Evolutionary conservation across 768 basidiomycete species (phyloP), one percentile per base, ranked within the genome.

Genomic region (Mycena filopes): DNA sequence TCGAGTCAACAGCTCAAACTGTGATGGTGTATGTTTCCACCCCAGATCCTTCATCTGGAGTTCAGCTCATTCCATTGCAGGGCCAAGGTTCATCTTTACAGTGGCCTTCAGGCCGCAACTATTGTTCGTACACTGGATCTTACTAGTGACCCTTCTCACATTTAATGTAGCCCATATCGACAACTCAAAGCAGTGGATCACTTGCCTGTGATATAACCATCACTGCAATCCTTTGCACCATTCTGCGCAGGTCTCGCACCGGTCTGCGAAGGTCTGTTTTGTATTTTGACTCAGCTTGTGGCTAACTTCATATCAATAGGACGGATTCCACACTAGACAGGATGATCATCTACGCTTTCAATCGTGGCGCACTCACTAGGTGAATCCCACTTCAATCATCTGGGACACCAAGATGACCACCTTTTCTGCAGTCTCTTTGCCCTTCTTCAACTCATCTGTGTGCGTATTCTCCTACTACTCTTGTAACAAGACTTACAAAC

Each of bases 1-100:
- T n/a, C n/a, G n/a, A n/a, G n/a, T n/a, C n/a, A n/a, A n/a, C n/a
- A 59, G 57, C 47, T 15, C 51, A 61, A 40, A 61, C 60, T 12
- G 33, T 47, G 7, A 8, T 36, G 31, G 50, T 61, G 60, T 61
- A 50, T 26, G 57, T 13, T n/a, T n/a, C n/a, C n/a, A n/a, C n/a
- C n/a, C n/a, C n/a, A n/a, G n/a, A n/a, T n/a, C n/a, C n/a, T n/a
- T n/a, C n/a, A n/a, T n/a, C n/a, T n/a, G n/a, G n/a, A n/a, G n/a
- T n/a, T n/a, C n/a, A n/a, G n/a, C n/a, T n/a, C n/a, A n/a, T n/a
- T n/a, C n/a, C n/a, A n/a, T n/a, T n/a, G n/a, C n/a, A 61, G 60
- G 15, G 51, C 60, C 23, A 45, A 54, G 18, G 60, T 61, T 9
- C 50, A 54, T 15, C 25, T 53, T 13, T 61, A 25, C 33, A 20